Base-by-base conservation (phyloP, 441 rosid species). In the Bocquillonia castaneifolia region DNA sequence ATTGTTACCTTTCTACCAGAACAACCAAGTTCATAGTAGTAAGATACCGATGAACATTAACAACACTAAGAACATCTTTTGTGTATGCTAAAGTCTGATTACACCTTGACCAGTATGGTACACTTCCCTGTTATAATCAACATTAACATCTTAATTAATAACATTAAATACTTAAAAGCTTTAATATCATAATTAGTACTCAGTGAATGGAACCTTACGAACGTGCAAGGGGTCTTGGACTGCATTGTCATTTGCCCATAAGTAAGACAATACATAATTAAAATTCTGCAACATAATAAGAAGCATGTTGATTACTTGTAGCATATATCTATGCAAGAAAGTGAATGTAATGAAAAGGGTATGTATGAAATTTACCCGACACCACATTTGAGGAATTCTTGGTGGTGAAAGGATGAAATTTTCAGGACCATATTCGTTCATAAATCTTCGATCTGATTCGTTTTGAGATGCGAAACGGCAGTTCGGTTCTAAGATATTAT, bases 1-100 rank as follows among this genome's bases (percentile, higher is more conserved):
- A n/a, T n/a, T n/a, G n/a, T 57, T 58, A 79, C 82, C 60, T 79
- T 66, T 75, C 74, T n/a, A 79, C 25, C 3, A 79, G 77, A 56
- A 63, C 73, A 57, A 69, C 56, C 28, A 79, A 32, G 2, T 67
- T 64, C 64, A 34, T 53, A 20, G 47, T 39, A 42, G 59, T 75
- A 51, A 79, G 74, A 64, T 75, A 75, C 29, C 64, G 70, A 10
- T 79, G 79, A 45, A 69, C 64, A 15, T 65, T 67, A 22, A 79
- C 61, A 44, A 72, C 77, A 29, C 68, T 72, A 10, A 3, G 18
- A 37, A 72, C 70, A 51, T 79, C 71, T 69, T 69, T 51, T 40
- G 20, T 61, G 64, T 61, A 40, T 17, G 64, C 28, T 61, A 61
- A 23, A 14, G 12, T 61, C 20, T 14, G 13, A 60, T 79, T 79